Percentiles rank a stretch among this genome's conserved stretches.
Evolutionary conservation across 2,329 filamentous ascomycete species (phyloP).

Genomic region (Pseudocercospora vitis): DNA sequence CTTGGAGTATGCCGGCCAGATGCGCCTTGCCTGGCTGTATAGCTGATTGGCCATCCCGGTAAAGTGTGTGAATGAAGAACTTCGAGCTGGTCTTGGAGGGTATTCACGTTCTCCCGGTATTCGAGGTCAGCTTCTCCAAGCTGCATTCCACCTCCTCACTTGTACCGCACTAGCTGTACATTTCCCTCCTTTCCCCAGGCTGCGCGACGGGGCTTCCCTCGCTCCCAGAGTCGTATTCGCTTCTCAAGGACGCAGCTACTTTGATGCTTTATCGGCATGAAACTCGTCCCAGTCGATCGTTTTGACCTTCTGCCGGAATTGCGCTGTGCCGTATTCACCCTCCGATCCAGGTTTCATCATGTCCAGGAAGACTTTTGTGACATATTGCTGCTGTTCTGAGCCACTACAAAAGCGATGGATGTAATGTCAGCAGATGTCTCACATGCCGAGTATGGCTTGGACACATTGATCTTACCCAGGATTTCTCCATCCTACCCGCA

Average conservation of each 20-base stretch:
- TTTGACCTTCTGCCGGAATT: slow-evolving; percentile 23
- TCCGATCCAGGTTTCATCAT: slow-evolving; percentile 27
- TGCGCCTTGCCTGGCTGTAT: slow-evolving; percentile 1
- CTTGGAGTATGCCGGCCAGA: neutral
- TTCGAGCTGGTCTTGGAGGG: neutral
- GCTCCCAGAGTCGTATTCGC: neutral
- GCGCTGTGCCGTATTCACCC: slow-evolving; percentile 20
- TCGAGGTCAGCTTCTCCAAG: neutral
- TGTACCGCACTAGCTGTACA: neutral
- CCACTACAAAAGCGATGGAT: too few species aligned
- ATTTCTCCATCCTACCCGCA: slow-evolving; percentile 22
- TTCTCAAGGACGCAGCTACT: neutral
- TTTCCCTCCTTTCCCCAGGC: neutral
- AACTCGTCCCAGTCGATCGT: slow-evolving; percentile 20
- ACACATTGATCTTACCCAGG: too few species aligned
- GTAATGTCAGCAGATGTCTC: too few species aligned
- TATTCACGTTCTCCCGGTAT: neutral
- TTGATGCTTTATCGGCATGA: neutral
- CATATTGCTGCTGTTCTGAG: slow-evolving; percentile 14
- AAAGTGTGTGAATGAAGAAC: too few species aligned
- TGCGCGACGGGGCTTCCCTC: neutral
- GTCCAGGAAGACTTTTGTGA: slow-evolving; percentile 21
- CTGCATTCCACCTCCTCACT: neutral
- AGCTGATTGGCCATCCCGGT: neutral
- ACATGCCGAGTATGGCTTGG: too few species aligned